Base-by-base conservation (phyloP, 176 grass and related monocot genomes). In the Pontederia paniculata region DNA sequence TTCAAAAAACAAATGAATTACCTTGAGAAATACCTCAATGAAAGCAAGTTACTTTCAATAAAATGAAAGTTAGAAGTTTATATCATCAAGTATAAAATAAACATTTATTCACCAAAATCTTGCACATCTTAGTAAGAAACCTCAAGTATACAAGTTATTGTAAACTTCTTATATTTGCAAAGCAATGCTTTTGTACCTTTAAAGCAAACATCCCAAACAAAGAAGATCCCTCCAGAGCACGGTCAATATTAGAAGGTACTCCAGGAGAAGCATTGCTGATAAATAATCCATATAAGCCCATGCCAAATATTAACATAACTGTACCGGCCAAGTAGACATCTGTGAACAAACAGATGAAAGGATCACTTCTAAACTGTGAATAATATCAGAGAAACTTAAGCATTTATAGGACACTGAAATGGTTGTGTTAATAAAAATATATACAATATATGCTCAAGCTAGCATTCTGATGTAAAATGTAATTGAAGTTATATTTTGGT, bases 271-370 rank as follows among this genome's bases (percentile, higher is more conserved):
- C 54, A 13, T 97, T 91, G 77, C 93, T 97, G 66, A 97, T 88
- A 77, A 97, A 97, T 31, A 91, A 63, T 22, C 93, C 93, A 72
- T 97, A 91, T 12, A 97, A 63, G 23, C 93, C 93, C 93, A 97
- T 97, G 8, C 80, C 86, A 9, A 97, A 97, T n/a, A 97, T 97
- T 28, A 97, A 60, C 93, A 97, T 91, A 21, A 97, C 93, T 2
- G 93, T 97, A 52, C 93, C 93, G 69, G 86, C 93, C 55, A 97
- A 83, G 56, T 97, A 97, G 20, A 97, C 93, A 77, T 97, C 93
- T 97, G 81, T 57, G 78, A 10, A n/a, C 51, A 48, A 57, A 67
- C 20, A 57, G 23, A 22, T 14, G 43, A 42, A 10, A 28, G 48
- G 51, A 68, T 9, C 41, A 73, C 63, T 66, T 72, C 17, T 11